Percentiles rank a stretch among this genome's conserved stretches.
phyloP scores from a whole-genome alignment of 306 rosid genomes.

The Gastrolobium bilobum region DNA sequence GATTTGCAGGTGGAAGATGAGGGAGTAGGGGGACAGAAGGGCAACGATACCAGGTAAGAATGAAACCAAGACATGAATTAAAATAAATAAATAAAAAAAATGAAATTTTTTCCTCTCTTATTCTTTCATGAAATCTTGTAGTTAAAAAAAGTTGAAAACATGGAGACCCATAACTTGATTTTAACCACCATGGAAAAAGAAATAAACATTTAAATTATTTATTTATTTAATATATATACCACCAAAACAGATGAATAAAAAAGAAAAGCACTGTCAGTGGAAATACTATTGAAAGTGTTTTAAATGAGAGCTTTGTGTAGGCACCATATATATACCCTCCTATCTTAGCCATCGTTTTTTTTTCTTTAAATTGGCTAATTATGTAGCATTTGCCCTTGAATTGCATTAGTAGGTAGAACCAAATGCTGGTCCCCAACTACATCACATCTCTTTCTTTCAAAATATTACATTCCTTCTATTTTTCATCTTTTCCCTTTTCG shows the following conservation, averaged over 20 bases:
- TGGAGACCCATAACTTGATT: conserved; percentile 54
- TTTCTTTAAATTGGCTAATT: conserved; percentile 52
- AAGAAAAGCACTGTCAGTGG: conserved; percentile 60
- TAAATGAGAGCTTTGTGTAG: conserved; percentile 55
- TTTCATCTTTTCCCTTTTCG: conserved; percentile 32
- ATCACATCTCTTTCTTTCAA: conserved; percentile 33
- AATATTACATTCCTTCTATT: conserved; percentile 31
- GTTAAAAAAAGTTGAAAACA: conserved; percentile 59
- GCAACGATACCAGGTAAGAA: conserved; percentile 61
- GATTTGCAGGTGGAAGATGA: conserved; percentile 51
- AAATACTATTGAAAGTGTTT: conserved; percentile 67
- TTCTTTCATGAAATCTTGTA: conserved; percentile 53
- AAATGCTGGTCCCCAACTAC: conserved; percentile 71
- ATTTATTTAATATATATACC: background rate
- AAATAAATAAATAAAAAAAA: conserved; percentile 12
- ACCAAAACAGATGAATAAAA: background rate
- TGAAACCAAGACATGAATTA: conserved; percentile 18
- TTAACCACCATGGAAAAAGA: conserved; percentile 42
- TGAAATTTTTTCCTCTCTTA: conserved; percentile 20
- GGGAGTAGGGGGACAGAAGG: conserved; percentile 46
- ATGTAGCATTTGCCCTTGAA: conserved; percentile 51
- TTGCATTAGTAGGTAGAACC: conserved; percentile 62
- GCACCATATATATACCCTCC: conserved; percentile 54
- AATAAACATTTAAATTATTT: background rate
- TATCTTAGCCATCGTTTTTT: conserved; percentile 36